Base-by-base conservation (phyloP, 108 stramenopile species). In the Cyclotella distinguenda region DNA sequence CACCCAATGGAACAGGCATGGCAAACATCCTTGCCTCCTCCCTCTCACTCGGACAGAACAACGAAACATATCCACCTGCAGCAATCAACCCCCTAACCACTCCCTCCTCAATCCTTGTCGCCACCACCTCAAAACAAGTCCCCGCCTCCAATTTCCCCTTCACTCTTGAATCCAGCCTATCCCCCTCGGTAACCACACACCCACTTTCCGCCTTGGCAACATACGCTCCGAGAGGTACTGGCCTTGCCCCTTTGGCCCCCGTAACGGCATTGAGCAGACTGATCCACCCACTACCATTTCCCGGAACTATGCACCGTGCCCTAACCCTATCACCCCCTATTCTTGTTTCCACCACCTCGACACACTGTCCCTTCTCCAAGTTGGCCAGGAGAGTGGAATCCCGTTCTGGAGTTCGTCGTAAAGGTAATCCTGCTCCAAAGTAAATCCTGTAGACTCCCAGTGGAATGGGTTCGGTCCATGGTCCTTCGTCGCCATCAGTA, bases 281-380 rank as follows among this genome's bases (percentile, higher is more conserved):
- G 38, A 76, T 76, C 74, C 74, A 76, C 11, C 74, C 74, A 42
- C 60, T 68, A 31, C 61, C 59, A 74, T 36, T 53, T 66, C n/a
- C n/a, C n/a, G 66, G 66, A 12, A 68, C 66, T 32, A 76, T 67
- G 5, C 59, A 49, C 15, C 74, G 43, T 16, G 74, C 74, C 44
- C 74, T 26, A 21, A 76, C 74, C 12, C 74, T 43, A 63, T 76
- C 60, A 32, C 65, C 65, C 36, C 43, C 68, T 31, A 76, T 46
- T n/a, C 62, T 38, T 15, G 74, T 76, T 53, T 76, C 58, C 35
- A 76, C 66, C 35, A 76, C 66, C 39, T 76, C 74, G 1, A 76
- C 74, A 42, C 59, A 66, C 36, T 61, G 42, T 42, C 74, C 74
- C 19, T 61, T 38, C n/a, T 68, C 60, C 10, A 76, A 43, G 35